Evolutionary conservation across 805 yeast genomes (phyloP).

Genomic region (Yarrowia sp.): DNA sequence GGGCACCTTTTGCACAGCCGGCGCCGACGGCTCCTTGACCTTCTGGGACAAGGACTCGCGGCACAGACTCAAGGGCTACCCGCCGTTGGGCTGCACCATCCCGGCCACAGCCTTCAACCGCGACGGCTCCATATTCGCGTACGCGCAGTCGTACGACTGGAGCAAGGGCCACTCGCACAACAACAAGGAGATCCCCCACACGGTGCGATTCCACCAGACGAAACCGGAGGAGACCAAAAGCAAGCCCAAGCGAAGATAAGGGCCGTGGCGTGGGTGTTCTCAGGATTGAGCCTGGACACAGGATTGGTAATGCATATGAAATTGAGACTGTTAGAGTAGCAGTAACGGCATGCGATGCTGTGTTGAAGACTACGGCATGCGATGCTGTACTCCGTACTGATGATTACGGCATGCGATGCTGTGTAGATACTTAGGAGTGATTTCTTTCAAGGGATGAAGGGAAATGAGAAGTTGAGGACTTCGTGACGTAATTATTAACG

Average conservation of each 20-base stretch:
- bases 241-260: slow-evolving; percentile 30
- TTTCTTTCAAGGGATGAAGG: too few species aligned
- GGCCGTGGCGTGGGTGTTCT: too few species aligned
- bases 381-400: too few species aligned
- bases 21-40: slow-evolving; percentile 89
- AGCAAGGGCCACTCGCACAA: slow-evolving; percentile 73
- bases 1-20: slow-evolving; percentile 92
- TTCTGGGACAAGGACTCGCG: slow-evolving; percentile 95
- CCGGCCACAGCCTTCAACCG: slow-evolving; percentile 78
- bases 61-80: slow-evolving; percentile 79
- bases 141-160: slow-evolving; percentile 95
- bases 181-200: slow-evolving; percentile 69
- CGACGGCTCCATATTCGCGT: slow-evolving; percentile 80
- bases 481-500: too few species aligned
- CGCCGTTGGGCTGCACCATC: slow-evolving; percentile 56
- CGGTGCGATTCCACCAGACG: slow-evolving; percentile 77
- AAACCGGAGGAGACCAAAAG: slow-evolving; percentile 79
- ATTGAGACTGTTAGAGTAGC: neutral
- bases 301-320: neutral
- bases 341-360: too few species aligned
- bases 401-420: too few species aligned
- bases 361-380: too few species aligned
- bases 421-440: too few species aligned
- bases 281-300: too few species aligned
- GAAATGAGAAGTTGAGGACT: too few species aligned